These are phyloP conservation scores for Gymnopus androsaceus DNA, from an alignment of 1,284 basidiomycete genomes.

Conservation along the genomic window DNA sequence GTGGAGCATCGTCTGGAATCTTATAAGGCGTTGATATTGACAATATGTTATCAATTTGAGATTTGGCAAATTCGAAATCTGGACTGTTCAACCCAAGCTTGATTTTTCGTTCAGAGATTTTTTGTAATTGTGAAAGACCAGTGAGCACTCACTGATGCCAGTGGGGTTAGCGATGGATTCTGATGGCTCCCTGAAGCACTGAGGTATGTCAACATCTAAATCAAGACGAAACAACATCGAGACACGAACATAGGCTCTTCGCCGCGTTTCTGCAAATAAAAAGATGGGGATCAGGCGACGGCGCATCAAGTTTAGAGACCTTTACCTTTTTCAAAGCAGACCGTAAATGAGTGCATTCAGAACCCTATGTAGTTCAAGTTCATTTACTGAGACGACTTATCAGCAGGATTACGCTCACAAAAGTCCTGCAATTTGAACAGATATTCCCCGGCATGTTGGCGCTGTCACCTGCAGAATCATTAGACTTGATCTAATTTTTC, in stretches of 20 bases:
- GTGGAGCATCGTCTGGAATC: not conserved
- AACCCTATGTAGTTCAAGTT: not conserved
- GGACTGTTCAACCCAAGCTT: not conserved
- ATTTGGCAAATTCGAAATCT: not conserved
- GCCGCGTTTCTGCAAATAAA: too few species aligned
- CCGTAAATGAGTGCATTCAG: constrained; percentile 7
- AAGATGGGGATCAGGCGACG: too few species aligned
- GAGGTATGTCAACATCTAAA: too few species aligned
- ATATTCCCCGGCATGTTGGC: constrained; percentile 15
- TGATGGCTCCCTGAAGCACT: too few species aligned
- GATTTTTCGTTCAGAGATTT: not conserved
- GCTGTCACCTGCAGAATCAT: constrained; percentile 18
- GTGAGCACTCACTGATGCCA: not conserved
- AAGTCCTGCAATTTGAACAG: constrained; percentile 14
- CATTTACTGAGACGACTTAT: not conserved
- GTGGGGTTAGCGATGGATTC: not conserved
- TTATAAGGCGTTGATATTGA: constrained; percentile 1
- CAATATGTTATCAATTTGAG: not conserved
- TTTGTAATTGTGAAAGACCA: not conserved
- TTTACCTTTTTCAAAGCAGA: not conserved
- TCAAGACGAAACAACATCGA: too few species aligned
- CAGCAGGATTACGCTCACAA: not conserved
- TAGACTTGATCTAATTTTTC: too few species aligned
- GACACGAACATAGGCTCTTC: too few species aligned
- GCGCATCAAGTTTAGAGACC: not conserved